A percentile compares a stretch with the other conserved stretches of the same genome.
Conservation (phyloP, 1,284 basidiomycete genomes). For the Gastroboletus turbinatus region DNA sequence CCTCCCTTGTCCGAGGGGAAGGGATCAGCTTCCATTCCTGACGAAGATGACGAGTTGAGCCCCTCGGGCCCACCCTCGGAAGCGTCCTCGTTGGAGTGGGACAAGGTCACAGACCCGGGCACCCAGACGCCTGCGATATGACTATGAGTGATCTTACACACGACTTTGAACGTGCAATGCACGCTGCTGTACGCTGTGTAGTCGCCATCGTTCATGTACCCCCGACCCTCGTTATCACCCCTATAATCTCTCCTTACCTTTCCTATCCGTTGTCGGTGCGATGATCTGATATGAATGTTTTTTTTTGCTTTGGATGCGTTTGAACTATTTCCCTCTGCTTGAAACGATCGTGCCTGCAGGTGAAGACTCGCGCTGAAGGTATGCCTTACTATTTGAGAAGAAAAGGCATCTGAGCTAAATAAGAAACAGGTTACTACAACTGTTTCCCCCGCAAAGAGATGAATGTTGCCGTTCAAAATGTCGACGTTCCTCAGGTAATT, state of each 20-base stretch:
- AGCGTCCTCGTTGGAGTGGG: slow-evolving; percentile 84
- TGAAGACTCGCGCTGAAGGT: slow-evolving; percentile 72
- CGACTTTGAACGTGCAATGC: slow-evolving; percentile 33
- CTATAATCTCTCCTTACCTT: slow-evolving; percentile 19
- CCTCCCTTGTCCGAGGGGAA: slow-evolving; percentile 43
- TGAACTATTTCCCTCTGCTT: slow-evolving; percentile 16
- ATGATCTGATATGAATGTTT: slow-evolving; percentile 65
- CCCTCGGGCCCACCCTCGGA: slow-evolving; percentile 74
- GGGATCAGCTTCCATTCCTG: slow-evolving; percentile 34
- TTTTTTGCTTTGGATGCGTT: slow-evolving; percentile 33
- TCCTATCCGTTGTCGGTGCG: slow-evolving; percentile 24
- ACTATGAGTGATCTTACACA: slow-evolving; percentile 31
- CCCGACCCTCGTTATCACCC: slow-evolving; percentile 17
- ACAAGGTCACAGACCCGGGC: slow-evolving; percentile 73
- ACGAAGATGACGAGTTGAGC: slow-evolving; percentile 53
- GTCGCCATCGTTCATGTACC: slow-evolving; percentile 29
- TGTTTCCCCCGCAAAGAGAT: slow-evolving; percentile 67
- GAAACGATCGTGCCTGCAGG: slow-evolving; percentile 41
- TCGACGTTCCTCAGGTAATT: slow-evolving; percentile 36
- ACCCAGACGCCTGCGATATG: slow-evolving; percentile 48
- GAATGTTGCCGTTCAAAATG: slow-evolving; percentile 60
- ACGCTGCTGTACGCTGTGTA: slow-evolving; percentile 34
- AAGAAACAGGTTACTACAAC: slow-evolving; percentile 65
- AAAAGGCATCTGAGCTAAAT: slow-evolving; percentile 25
- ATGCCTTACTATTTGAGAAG: slow-evolving; percentile 42